Percentiles rank a stretch among this genome's conserved stretches.
These are phyloP conservation scores for Lachancea thermotolerans DNA, from an alignment of 805 yeast genomes.

Conservation along the genomic window DNA sequence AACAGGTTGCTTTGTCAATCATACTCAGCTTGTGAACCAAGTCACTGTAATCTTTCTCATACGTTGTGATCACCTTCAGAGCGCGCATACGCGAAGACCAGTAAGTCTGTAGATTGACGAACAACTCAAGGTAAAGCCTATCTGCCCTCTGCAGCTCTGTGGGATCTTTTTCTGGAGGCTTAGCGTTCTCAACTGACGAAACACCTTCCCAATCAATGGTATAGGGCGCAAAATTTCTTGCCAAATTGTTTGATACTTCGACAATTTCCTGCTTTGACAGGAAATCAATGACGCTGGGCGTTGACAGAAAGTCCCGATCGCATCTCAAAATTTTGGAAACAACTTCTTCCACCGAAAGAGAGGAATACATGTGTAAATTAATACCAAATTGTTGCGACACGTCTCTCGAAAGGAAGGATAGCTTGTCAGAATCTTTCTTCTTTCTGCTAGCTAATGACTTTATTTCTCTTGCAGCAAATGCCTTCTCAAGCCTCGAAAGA, in stretches of 20 bases:
- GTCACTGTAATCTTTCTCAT: slow-evolving; percentile 72
- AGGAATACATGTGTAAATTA: slow-evolving; percentile 73
- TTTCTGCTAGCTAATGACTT: slow-evolving; percentile 44
- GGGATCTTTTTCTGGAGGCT: slow-evolving; percentile 62
- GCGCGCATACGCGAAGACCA: slow-evolving; percentile 94
- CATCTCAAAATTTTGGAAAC: slow-evolving; percentile 70
- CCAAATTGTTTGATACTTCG: slow-evolving; percentile 65
- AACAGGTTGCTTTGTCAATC: slow-evolving; percentile 67
- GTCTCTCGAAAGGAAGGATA: slow-evolving; percentile 72
- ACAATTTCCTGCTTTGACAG: slow-evolving; percentile 66
- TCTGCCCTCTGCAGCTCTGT: slow-evolving; percentile 81
- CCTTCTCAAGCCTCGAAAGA: slow-evolving; percentile 72
- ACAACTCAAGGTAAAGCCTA: slow-evolving; percentile 71
- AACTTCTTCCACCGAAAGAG: slow-evolving; percentile 54
- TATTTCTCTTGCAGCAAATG: slow-evolving; percentile 76
- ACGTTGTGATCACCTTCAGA: slow-evolving; percentile 57
- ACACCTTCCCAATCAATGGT: slow-evolving; percentile 57
- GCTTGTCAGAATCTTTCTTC: slow-evolving; percentile 44
- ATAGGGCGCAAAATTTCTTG: slow-evolving; percentile 74
- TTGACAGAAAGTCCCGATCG: slow-evolving; percentile 61
- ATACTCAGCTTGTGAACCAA: slow-evolving; percentile 57
- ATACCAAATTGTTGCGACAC: slow-evolving; percentile 93
- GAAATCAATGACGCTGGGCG: slow-evolving; percentile 75
- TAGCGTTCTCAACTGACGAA: slow-evolving; percentile 34
- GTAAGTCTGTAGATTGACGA: slow-evolving; percentile 76